Percentiles rank a stretch among this genome's conserved stretches.
These are phyloP conservation scores for Rhodosporidiobolus odoratus DNA, from an alignment of 768 basidiomycete species.

Conservation along the genomic window DNA sequence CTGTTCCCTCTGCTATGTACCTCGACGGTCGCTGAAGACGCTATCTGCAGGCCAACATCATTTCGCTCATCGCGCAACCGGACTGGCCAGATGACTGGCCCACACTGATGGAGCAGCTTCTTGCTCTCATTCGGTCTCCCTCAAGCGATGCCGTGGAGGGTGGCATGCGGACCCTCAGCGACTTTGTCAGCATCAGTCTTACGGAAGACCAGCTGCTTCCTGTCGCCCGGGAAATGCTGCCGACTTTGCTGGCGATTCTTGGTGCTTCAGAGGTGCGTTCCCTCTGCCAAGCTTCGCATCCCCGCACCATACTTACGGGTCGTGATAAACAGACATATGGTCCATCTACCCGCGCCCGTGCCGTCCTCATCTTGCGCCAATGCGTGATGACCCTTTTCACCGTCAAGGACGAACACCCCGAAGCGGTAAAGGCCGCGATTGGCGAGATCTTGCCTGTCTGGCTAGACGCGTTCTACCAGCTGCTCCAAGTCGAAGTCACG, in stretches of 20 bases:
- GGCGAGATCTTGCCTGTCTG: slow-evolving; percentile 77
- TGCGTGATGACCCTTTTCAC: slow-evolving; percentile 84
- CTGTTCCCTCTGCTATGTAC: not conserved
- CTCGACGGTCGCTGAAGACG: not conserved
- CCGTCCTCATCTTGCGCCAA: slow-evolving; percentile 82
- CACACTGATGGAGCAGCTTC: slow-evolving; percentile 68
- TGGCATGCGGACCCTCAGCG: slow-evolving; percentile 89
- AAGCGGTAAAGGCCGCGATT: slow-evolving; percentile 74
- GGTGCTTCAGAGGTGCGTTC: slow-evolving; percentile 62
- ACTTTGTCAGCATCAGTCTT: slow-evolving; percentile 86
- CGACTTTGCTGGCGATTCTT: slow-evolving; percentile 73
- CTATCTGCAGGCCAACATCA: slow-evolving; percentile 64
- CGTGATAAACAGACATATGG: slow-evolving; percentile 55
- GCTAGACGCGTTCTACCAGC: slow-evolving; percentile 80
- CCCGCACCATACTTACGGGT: not conserved
- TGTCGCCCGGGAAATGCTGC: slow-evolving; percentile 79
- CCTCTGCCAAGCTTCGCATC: not conserved
- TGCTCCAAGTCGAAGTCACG: slow-evolving; percentile 62
- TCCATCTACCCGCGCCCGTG: slow-evolving; percentile 73
- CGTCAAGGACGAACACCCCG: slow-evolving; percentile 88
- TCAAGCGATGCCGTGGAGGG: slow-evolving; percentile 79
- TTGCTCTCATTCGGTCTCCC: slow-evolving; percentile 65
- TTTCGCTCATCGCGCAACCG: slow-evolving; percentile 80
- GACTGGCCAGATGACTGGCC: slow-evolving; percentile 99
- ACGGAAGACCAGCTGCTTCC: slow-evolving; percentile 93